phyloP scores from a whole-genome alignment of 2,329 filamentous ascomycete species.

The Aspergillus japonicus region DNA sequence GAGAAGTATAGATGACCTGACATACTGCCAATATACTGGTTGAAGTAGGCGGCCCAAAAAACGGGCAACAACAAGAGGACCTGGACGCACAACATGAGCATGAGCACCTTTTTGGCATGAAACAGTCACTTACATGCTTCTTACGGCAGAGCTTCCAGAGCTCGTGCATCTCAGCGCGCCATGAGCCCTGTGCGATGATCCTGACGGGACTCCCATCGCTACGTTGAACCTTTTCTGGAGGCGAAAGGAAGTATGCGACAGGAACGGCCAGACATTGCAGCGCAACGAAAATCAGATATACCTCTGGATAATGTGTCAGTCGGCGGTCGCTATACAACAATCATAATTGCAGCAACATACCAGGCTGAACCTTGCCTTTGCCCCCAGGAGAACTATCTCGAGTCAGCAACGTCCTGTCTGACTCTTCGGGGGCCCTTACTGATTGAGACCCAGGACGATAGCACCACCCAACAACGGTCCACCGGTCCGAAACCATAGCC shows the following conservation, averaged over 20 bases:
- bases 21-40: slow-evolving; percentile 41
- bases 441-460: slow-evolving; percentile 49
- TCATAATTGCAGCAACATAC: slow-evolving; percentile 13
- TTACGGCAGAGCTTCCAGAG: slow-evolving; percentile 32
- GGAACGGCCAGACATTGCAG: slow-evolving; percentile 40
- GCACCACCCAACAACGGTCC: slow-evolving; percentile 51
- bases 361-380: slow-evolving; percentile 25
- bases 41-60: slow-evolving; percentile 49
- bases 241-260: slow-evolving; percentile 41
- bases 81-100: background rate
- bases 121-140: background rate
- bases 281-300: slow-evolving; percentile 46
- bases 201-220: slow-evolving; percentile 42
- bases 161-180: slow-evolving; percentile 41
- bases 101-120: background rate
- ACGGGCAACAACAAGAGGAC: slow-evolving; percentile 44
- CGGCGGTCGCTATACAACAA: background rate
- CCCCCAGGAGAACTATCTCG: slow-evolving; percentile 8
- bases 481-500: slow-evolving; percentile 52
- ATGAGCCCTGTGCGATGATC: slow-evolving; percentile 39
- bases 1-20: background rate
- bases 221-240: slow-evolving; percentile 45
- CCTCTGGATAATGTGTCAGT: background rate
- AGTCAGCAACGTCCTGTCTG: background rate
- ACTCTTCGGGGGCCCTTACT: background rate